Percentiles rank a stretch among this genome's conserved stretches.
These are phyloP conservation scores for Cryptococcus floricola DNA, from an alignment of 1,284 basidiomycete species.

Conservation along the genomic window DNA sequence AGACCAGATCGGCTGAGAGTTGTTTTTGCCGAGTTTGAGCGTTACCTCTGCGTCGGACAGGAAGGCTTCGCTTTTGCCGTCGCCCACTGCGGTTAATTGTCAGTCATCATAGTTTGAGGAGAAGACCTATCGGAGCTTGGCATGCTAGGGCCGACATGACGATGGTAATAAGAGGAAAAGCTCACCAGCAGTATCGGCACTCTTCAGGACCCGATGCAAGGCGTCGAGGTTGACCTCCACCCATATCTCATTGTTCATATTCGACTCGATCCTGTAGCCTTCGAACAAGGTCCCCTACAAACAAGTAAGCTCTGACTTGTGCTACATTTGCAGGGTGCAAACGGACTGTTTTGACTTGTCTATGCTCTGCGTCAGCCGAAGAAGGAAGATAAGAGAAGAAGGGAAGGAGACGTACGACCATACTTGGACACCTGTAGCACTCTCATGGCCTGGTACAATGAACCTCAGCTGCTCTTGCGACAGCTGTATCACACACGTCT, in stretches of 20 bases:
- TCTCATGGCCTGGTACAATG: constrained; percentile 67
- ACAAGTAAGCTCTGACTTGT: background rate
- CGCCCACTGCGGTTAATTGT: background rate
- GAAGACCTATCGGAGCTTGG: background rate
- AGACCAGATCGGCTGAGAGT: constrained; percentile 37
- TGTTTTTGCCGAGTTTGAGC: constrained; percentile 60
- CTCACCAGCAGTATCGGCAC: constrained; percentile 43
- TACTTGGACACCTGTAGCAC: constrained; percentile 80
- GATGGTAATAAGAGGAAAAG: background rate
- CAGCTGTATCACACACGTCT: constrained; percentile 75
- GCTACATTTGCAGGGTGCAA: background rate
- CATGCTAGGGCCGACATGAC: background rate
- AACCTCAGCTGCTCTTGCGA: constrained; percentile 71
- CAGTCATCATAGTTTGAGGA: background rate
- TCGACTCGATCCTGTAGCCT: constrained; percentile 81
- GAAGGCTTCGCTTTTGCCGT: background rate
- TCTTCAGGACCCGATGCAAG: constrained; percentile 64
- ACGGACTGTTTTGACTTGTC: background rate
- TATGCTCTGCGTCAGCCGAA: background rate
- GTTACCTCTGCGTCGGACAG: constrained; percentile 60
- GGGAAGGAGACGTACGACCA: constrained; percentile 69
- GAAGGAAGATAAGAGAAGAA: background rate
- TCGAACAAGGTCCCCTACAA: constrained; percentile 60
- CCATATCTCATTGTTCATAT: constrained; percentile 72
- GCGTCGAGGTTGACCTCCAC: constrained; percentile 63